Percentiles rank a stretch among this genome's conserved stretches.
Conservation (phyloP, 257 asterid species). For the Gynochthodes officinalis region DNA sequence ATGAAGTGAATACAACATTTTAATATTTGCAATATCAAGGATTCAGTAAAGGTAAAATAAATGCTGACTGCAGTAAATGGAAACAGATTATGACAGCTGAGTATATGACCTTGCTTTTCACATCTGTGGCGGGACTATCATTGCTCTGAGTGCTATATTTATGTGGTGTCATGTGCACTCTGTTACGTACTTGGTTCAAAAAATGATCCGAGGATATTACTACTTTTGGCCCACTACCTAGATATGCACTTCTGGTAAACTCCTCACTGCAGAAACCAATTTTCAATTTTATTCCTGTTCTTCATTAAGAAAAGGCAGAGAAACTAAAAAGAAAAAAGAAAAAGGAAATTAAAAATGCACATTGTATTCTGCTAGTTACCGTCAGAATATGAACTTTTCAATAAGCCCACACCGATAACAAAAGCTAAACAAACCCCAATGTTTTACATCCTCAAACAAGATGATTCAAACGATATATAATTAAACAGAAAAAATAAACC, state of each 20-base stretch:
- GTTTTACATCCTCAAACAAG: background rate
- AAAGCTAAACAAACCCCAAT: background rate
- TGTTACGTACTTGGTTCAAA: background rate
- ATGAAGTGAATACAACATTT: background rate
- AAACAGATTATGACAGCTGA: background rate
- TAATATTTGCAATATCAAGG: conserved; percentile 25
- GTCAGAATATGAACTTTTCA: background rate
- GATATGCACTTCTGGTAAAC: background rate
- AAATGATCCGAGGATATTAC: background rate
- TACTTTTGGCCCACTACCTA: background rate
- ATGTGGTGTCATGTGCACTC: conserved; percentile 2
- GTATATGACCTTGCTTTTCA: conserved; percentile 38
- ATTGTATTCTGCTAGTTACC: background rate
- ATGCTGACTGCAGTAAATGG: background rate
- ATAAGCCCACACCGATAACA: background rate
- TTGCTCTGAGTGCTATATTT: conserved; percentile 37
- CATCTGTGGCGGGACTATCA: conserved; percentile 10
- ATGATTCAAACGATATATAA: background rate
- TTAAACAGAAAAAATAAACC: background rate
- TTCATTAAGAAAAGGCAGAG: background rate
- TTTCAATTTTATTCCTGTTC: no score
- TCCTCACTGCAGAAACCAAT: conserved; percentile 12
- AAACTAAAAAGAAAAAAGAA: background rate
- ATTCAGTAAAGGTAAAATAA: background rate
- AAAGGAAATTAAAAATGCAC: background rate